These are phyloP conservation scores for Fusarium dlaminii DNA, from an alignment of 2,329 filamentous ascomycete genomes.

Conservation along the genomic window DNA sequence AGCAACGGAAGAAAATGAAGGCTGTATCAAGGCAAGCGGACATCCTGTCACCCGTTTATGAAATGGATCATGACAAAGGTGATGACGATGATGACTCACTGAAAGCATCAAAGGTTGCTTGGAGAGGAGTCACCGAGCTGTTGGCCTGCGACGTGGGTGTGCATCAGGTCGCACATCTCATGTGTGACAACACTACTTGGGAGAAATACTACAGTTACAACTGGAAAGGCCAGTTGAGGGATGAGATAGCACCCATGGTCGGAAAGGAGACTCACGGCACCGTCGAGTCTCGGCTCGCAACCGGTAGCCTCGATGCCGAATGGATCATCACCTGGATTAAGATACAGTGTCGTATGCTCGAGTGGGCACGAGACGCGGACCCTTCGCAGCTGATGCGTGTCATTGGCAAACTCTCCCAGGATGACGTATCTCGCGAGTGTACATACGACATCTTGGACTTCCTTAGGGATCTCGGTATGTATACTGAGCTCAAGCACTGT, in stretches of 20 bases:
- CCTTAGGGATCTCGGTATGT: conserved; percentile 47
- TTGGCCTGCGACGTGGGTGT: conserved; percentile 37
- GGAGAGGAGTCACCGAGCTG: conserved; percentile 39
- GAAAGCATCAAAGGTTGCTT: conserved; percentile 11
- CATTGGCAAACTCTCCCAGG: conserved; percentile 35
- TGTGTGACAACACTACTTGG: not conserved
- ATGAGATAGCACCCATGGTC: not conserved
- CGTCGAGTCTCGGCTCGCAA: conserved; percentile 52
- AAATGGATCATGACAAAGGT: not conserved
- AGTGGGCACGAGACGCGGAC: conserved; percentile 40
- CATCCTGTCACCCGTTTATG: not conserved
- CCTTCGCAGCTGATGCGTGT: conserved; percentile 45
- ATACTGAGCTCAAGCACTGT: conserved; percentile 43
- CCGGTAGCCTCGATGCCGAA: conserved; percentile 46
- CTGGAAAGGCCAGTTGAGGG: conserved; percentile 36
- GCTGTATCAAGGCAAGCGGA: not conserved
- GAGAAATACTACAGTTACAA: conserved; percentile 7
- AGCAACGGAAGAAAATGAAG: not conserved
- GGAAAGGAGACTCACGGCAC: conserved; percentile 14
- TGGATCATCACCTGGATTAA: conserved; percentile 49
- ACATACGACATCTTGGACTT: conserved; percentile 51
- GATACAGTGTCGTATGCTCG: conserved; percentile 46
- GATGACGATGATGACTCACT: not conserved
- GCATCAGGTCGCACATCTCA: conserved; percentile 35
- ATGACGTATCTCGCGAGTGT: conserved; percentile 1